A percentile compares a stretch with the other conserved stretches of the same genome.
These are phyloP conservation scores for Paramarasmius palmivorus DNA, from an alignment of 1,284 basidiomycete genomes.

Conservation along the genomic window DNA sequence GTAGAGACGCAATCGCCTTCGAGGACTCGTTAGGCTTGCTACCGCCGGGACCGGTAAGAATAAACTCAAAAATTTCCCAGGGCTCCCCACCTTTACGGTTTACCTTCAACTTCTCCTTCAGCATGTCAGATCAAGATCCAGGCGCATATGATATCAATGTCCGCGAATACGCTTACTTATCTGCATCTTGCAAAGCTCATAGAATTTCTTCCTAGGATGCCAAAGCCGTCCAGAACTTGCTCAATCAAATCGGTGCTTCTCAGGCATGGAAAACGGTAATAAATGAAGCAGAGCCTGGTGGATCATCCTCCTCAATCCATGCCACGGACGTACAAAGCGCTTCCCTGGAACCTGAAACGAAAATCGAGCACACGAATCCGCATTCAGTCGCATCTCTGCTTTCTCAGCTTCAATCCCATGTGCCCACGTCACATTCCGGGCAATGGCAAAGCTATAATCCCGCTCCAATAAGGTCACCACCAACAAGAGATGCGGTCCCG, in stretches of 20 bases:
- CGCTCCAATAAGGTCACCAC: too few species aligned
- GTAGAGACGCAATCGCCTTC: too few species aligned
- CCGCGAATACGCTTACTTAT: background rate
- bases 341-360: conserved; percentile 5
- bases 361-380: conserved; percentile 6
- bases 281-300: conserved; percentile 12
- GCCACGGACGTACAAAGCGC: background rate
- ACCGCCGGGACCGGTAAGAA: too few species aligned
- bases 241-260: conserved; percentile 63
- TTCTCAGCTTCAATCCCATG: conserved; percentile 53
- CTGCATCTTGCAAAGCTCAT: background rate
- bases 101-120: too few species aligned
- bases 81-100: too few species aligned
- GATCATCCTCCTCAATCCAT: conserved; percentile 5
- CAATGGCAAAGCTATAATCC: too few species aligned
- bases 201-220: conserved; percentile 47
- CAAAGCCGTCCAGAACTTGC: conserved; percentile 59
- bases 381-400: conserved; percentile 62
- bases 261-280: conserved; percentile 63
- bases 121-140: too few species aligned
- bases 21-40: too few species aligned
- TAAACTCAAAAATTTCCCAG: too few species aligned
- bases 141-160: background rate
- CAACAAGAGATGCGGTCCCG: too few species aligned
- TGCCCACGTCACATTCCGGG: conserved; percentile 7